Percentiles rank a stretch among this genome's conserved stretches.
Conservation (phyloP, 2,329 filamentous ascomycete species). For the Alternaria triticina region DNA sequence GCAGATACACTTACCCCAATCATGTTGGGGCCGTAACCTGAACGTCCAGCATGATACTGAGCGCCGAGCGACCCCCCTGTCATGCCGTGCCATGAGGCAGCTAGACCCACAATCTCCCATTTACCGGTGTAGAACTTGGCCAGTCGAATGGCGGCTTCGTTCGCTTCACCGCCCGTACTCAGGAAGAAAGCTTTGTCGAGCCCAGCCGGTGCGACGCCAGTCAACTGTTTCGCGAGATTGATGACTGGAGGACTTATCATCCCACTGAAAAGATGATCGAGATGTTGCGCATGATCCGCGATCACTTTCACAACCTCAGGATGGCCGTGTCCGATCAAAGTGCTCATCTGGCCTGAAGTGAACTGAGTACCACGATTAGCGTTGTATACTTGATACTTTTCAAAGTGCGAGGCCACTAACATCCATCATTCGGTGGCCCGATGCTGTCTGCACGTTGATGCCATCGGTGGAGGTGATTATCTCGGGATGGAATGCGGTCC, state of each 20-base stretch:
- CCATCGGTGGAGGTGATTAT: slow-evolving; percentile 38
- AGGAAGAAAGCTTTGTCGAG: slow-evolving; percentile 46
- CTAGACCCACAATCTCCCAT: slow-evolving; percentile 68
- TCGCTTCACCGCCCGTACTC: slow-evolving; percentile 45
- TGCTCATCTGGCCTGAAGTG: slow-evolving; percentile 14
- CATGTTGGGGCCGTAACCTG: slow-evolving; percentile 54
- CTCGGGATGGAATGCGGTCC: slow-evolving; percentile 36
- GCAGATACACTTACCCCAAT: slow-evolving; percentile 51
- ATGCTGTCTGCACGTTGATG: slow-evolving; percentile 38
- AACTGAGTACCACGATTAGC: slow-evolving; percentile 1
- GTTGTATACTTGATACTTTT: not conserved
- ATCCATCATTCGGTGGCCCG: slow-evolving; percentile 43
- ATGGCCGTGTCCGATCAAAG: slow-evolving; percentile 39
- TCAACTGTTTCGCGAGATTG: slow-evolving; percentile 37
- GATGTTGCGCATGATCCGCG: slow-evolving; percentile 29
- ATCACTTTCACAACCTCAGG: slow-evolving; percentile 43
- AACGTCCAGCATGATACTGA: slow-evolving; percentile 61
- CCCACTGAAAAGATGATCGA: slow-evolving; percentile 46
- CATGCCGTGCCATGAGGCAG: slow-evolving; percentile 67
- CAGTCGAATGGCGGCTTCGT: slow-evolving; percentile 68
- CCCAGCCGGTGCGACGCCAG: slow-evolving; percentile 28
- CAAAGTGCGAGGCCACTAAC: not conserved
- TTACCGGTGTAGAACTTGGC: slow-evolving; percentile 70
- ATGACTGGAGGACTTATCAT: slow-evolving; percentile 47
- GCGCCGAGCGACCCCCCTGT: slow-evolving; percentile 61